These are phyloP conservation scores for Mariannaea elegans DNA, from an alignment of 2,329 filamentous ascomycete genomes.

Conservation along the genomic window DNA sequence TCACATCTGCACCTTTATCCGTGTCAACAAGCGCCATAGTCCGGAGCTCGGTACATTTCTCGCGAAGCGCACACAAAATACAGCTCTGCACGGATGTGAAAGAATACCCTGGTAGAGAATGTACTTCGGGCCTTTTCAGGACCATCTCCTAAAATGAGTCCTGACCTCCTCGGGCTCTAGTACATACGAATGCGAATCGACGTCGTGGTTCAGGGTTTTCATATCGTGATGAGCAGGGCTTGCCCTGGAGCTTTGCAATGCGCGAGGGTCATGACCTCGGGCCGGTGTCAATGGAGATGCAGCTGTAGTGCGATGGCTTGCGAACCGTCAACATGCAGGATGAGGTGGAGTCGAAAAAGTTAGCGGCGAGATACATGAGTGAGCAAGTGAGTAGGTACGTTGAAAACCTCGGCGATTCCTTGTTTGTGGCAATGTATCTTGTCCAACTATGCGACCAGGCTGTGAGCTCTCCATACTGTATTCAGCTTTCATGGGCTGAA, in stretches of 20 bases:
- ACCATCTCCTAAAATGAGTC: not conserved
- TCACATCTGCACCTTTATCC: constrained; percentile 32
- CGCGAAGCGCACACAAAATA: constrained; percentile 14
- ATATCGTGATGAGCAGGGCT: constrained; percentile 23
- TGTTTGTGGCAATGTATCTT: not conserved
- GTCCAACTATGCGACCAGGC: not conserved
- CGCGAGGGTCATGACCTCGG: constrained; percentile 27
- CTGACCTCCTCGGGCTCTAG: not conserved
- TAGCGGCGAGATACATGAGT: not conserved
- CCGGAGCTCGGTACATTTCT: constrained; percentile 12
- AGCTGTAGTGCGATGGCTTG: constrained; percentile 30
- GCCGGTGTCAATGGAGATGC: constrained; percentile 26
- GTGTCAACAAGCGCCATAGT: constrained; percentile 21
- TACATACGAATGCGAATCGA: not conserved
- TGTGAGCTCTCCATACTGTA: too few relatives aligned
- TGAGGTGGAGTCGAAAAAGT: constrained; percentile 15
- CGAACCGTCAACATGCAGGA: constrained; percentile 26
- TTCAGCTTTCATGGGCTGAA: too few relatives aligned
- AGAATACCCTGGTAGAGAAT: not conserved
- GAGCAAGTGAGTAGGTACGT: not conserved
- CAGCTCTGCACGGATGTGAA: not conserved
- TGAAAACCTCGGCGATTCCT: not conserved
- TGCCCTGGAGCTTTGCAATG: constrained; percentile 21
- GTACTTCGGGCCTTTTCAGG: not conserved
- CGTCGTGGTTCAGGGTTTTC: constrained; percentile 5